These are phyloP conservation scores for Pilobolus umbonatus DNA, from an alignment of 192 early-diverging fungal species.

Conservation along the genomic window DNA sequence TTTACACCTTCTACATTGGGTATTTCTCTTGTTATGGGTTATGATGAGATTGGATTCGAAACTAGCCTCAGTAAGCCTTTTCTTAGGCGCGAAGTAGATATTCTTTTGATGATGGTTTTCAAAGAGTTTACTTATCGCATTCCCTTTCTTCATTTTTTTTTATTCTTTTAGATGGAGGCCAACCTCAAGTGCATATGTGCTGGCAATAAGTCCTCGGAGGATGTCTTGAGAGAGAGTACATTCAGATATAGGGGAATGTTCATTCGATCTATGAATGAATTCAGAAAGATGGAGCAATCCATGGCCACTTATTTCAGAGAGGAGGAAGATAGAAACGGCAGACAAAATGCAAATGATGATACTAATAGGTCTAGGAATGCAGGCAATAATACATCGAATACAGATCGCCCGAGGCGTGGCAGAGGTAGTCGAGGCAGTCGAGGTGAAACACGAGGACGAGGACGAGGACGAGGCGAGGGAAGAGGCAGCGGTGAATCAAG, in stretches of 20 bases:
- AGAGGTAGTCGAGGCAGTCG: constrained; percentile 10
- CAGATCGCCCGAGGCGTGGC: constrained; percentile 3
- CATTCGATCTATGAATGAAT: constrained; percentile 40
- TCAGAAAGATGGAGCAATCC: constrained; percentile 46
- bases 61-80: constrained; percentile 85
- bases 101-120: not conserved
- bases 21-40: constrained; percentile 80
- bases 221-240: constrained; percentile 66
- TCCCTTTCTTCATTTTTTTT: constrained; percentile 4
- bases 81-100: constrained; percentile 66
- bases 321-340: constrained; percentile 22
- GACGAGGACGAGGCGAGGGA: not conserved
- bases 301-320: constrained; percentile 18
- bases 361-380: not conserved
- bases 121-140: not conserved
- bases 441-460: constrained; percentile 1
- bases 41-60: constrained; percentile 83
- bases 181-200: constrained; percentile 71
- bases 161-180: constrained; percentile 60
- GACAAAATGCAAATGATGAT: not conserved
- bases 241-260: constrained; percentile 73
- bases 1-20: constrained; percentile 81
- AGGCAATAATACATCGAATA: not conserved
- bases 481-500: constrained; percentile 8
- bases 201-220: constrained; percentile 56